phyloP scores from a whole-genome alignment of 768 basidiomycete genomes.

The Leccinum incarnatum region DNA sequence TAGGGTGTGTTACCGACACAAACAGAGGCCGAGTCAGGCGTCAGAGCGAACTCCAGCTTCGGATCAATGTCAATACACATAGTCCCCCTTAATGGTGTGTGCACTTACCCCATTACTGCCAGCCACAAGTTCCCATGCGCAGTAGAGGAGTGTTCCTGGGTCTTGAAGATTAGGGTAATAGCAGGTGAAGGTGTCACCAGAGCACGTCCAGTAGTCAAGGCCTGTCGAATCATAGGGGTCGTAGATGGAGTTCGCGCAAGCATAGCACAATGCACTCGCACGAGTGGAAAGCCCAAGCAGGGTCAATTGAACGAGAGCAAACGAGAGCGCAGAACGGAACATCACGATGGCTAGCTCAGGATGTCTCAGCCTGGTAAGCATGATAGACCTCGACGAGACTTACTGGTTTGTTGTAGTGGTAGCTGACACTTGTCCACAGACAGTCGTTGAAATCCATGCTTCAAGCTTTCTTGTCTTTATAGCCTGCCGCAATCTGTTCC shows the following conservation, averaged over 20 bases:
- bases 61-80: neutral
- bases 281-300: conserved; percentile 2
- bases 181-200: conserved; percentile 6
- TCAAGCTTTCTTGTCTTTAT: neutral
- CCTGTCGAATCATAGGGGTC: neutral
- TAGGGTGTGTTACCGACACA: neutral
- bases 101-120: neutral
- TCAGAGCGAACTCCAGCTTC: neutral
- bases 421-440: neutral
- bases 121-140: neutral
- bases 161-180: conserved; percentile 7
- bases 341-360: neutral
- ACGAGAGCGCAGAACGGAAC: neutral
- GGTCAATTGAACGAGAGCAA: neutral
- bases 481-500: neutral
- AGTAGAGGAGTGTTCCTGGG: conserved; percentile 7
- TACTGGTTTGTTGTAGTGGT: neutral
- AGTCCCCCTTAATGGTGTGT: neutral
- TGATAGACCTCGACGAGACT: neutral
- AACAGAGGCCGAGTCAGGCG: conserved; percentile 1
- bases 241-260: conserved; percentile 5
- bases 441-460: neutral
- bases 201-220: conserved; percentile 11
- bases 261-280: neutral
- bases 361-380: neutral